These are phyloP conservation scores for Thecaphora frezii DNA, from an alignment of 1,284 basidiomycete genomes.

Conservation along the genomic window DNA sequence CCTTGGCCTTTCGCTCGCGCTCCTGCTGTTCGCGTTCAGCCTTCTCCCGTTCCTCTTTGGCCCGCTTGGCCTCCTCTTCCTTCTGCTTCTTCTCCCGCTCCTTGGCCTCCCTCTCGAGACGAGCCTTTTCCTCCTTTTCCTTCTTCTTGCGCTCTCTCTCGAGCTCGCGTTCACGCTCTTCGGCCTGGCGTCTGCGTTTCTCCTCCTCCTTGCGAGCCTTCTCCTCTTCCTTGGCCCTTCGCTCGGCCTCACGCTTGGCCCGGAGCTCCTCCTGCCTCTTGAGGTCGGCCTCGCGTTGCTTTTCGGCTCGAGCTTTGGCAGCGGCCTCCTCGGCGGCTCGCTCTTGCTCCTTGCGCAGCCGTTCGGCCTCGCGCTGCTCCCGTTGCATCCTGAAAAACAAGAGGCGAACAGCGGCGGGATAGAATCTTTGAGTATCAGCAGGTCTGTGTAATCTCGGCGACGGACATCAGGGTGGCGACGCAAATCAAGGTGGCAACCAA, in stretches of 20 bases:
- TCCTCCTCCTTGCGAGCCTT: constrained; percentile 62
- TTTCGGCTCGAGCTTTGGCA: constrained; percentile 68
- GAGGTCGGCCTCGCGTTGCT: constrained; percentile 63
- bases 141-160: constrained; percentile 68
- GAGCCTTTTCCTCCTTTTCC: constrained; percentile 70
- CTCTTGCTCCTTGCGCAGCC: constrained; percentile 74
- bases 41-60: constrained; percentile 62
- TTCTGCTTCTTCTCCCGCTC: constrained; percentile 63
- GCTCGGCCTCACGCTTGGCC: constrained; percentile 62
- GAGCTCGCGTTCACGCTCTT: constrained; percentile 62
- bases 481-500: constrained; percentile 58
- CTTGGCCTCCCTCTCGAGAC: constrained; percentile 60
- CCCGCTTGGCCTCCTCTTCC: constrained; percentile 43
- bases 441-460: too few species aligned
- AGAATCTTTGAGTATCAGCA: too few species aligned
- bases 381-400: constrained; percentile 83
- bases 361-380: constrained; percentile 81
- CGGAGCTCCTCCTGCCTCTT: constrained; percentile 72
- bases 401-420: too few species aligned
- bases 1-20: constrained; percentile 38
- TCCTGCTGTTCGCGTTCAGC: constrained; percentile 62
- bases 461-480: neutral
- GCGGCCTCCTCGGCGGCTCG: constrained; percentile 61
- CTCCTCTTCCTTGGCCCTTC: constrained; percentile 63
- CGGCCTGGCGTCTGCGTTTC: constrained; percentile 65